Base-by-base conservation (phyloP, 192 early-diverging fungal species). In the Umbelopsis isabellina region DNA sequence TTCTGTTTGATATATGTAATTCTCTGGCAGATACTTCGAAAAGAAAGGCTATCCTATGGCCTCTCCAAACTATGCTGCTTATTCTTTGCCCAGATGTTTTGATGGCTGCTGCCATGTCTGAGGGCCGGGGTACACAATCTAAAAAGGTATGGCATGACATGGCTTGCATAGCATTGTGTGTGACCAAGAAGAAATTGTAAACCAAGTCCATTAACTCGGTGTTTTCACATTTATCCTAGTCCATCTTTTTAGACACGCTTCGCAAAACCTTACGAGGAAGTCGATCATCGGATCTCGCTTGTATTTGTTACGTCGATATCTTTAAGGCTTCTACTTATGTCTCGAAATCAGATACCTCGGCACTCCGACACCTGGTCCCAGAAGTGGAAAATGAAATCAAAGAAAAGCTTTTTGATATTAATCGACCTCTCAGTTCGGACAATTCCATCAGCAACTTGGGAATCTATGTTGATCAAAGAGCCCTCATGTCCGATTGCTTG, bases 11-110 rank as follows among this genome's bases (percentile, higher is more conserved):
- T 68, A 88, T 87, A 21, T 88, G 92, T 49, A 73, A 78, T 48
- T 72, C 72, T 16, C 71, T 93, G 37, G 90, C 91, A 23, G 87
- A 85, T 52, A 83, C 85, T 37, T 68, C 83, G 12, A 83, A 86
- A 53, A 84, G 90, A 18, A 86, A 91, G 55, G 80, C 88, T 33
- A 81, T 91, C 6, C 91, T 91, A 67, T 96, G 94, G 93, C 96
- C 96, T 23, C 83, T 95, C 44, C 91, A 93, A 80, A 91, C 91
- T 0, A 87, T 95, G 87, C 84, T 98, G 13, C 79, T 97, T 35
- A 82, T 89, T 61, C 78, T 98, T 20, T 95, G 95, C 73, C 96
- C 96, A 0, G 96, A 98, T 71, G 82, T 92, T 61, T 79, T 85
- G 35, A 79, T 80, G 70, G 85, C 79, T 69, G 90, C 85, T 52